A percentile compares a stretch with the other conserved stretches of the same genome.
phyloP scores from a whole-genome alignment of 1,284 basidiomycete genomes.

The Pyrrhoderma noxium region DNA sequence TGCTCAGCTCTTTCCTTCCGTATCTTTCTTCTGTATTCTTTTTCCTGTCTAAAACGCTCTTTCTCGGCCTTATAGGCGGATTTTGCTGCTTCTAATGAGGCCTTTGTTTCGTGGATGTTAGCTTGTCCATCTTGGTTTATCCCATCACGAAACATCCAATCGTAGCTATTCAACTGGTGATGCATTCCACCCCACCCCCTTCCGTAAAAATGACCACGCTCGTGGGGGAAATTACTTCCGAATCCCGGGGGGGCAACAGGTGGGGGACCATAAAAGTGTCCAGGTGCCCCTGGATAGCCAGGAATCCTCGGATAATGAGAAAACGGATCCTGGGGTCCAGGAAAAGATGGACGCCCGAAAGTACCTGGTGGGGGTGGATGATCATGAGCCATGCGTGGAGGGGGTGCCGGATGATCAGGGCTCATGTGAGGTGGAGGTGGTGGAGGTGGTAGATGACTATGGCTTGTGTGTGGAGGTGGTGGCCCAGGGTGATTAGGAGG shows the following conservation, averaged over 20 bases:
- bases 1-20: constrained; percentile 25
- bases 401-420: neutral
- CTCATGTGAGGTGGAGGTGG: constrained; percentile 12
- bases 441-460: constrained; percentile 10
- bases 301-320: no score
- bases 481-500: neutral
- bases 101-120: constrained; percentile 37
- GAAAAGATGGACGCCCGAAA: neutral
- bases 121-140: neutral
- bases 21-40: constrained; percentile 43
- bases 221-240: neutral
- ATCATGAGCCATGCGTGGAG: constrained; percentile 1
- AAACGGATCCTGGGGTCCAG: no score
- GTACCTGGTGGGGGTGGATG: neutral
- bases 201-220: neutral
- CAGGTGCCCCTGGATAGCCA: no score
- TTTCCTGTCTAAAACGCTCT: constrained; percentile 52
- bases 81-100: constrained; percentile 63
- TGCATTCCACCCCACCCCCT: neutral
- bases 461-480: no score
- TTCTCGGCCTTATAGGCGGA: constrained; percentile 59
- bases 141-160: neutral
- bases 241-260: no score
- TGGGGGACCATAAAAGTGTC: no score
- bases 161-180: neutral